Evolutionary conservation across 2,329 filamentous ascomycete genomes (phyloP).

Genomic region (Alternaria gansuensis): DNA sequence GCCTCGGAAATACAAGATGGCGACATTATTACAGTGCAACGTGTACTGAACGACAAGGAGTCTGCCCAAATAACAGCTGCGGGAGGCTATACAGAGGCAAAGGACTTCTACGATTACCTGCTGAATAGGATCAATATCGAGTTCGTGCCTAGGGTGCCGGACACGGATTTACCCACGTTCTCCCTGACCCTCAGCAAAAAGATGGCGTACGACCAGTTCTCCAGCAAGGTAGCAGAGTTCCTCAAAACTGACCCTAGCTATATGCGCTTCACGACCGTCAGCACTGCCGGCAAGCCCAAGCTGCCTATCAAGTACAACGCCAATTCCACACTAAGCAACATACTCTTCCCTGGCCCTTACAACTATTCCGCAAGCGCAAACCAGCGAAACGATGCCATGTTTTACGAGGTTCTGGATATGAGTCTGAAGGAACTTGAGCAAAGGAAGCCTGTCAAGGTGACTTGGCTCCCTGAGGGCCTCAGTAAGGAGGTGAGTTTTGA

Average conservation of each 20-base stretch:
- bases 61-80: constrained; percentile 40
- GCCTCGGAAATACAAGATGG: constrained; percentile 96
- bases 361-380: constrained; percentile 73
- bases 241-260: constrained; percentile 83
- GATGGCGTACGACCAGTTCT: constrained; percentile 87
- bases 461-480: constrained; percentile 87
- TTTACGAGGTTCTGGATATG: constrained; percentile 93
- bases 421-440: constrained; percentile 92
- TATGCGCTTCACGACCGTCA: constrained; percentile 89
- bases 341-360: constrained; percentile 75
- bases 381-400: constrained; percentile 80
- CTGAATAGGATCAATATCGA: constrained; percentile 81
- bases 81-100: constrained; percentile 71
- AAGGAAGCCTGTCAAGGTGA: constrained; percentile 85
- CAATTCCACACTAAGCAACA: constrained; percentile 76
- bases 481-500: constrained; percentile 76
- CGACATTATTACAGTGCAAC: constrained; percentile 95
- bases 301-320: constrained; percentile 75
- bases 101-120: constrained; percentile 92
- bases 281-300: constrained; percentile 81
- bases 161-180: constrained; percentile 71
- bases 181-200: constrained; percentile 83
- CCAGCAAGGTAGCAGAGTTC: constrained; percentile 81
- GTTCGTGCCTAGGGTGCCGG: constrained; percentile 73
- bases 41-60: constrained; percentile 63